Base-by-base conservation (phyloP, 2,329 filamentous ascomycete species). In the Nigrospora sphaerica region DNA sequence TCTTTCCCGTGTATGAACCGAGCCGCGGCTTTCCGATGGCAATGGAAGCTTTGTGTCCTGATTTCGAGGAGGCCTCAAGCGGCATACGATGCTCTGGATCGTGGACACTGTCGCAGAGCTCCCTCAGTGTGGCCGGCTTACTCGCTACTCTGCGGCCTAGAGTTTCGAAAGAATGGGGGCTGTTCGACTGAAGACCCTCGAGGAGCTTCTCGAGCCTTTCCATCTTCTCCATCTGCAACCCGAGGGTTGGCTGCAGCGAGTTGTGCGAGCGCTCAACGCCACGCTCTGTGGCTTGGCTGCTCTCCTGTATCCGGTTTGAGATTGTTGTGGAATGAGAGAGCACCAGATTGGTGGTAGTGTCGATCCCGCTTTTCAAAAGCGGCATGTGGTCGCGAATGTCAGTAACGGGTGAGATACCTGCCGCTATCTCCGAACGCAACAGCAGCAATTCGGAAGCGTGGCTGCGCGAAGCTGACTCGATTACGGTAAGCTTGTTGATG, bases 361-460 rank as follows among this genome's bases (percentile, higher is more conserved):
- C 43, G 12, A 45, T 17, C 33, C 32, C 39, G 18, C 23, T 32
- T 33, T 33, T 23, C 23, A 45, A 28, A n/a, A 31, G 6, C 16
- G 28, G 36, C 33, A 40, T 14, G 12, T 32, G 43, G 31, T 45
- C 35, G 11, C 23, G 28, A 34, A 41, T 41, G 6, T 18, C 33
- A 17, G 18, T 4, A 7, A 41, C 14, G 12, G 36, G 31, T 13
- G 32, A 45, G n/a, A 12, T 12, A 2, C n/a, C 33, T 16, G 41
- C 42, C 11, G 34, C 19, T n/a, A 47, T 14, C 36, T 40, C 37
- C 35, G 46, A 47, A 12, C 37, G 40, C n/a, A 47, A 11, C 1
- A 39, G 42, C 31, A 35, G 41, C 18, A 48, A 31, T 32, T 45
- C 16, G 14, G 42, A 42, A 12, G 46, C 38, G 31, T 41, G 31